Evolutionary conservation across 2,329 filamentous ascomycete species (phyloP), one percentile per base, ranked within the genome.

Genomic region (Cladorrhinum sp.): DNA sequence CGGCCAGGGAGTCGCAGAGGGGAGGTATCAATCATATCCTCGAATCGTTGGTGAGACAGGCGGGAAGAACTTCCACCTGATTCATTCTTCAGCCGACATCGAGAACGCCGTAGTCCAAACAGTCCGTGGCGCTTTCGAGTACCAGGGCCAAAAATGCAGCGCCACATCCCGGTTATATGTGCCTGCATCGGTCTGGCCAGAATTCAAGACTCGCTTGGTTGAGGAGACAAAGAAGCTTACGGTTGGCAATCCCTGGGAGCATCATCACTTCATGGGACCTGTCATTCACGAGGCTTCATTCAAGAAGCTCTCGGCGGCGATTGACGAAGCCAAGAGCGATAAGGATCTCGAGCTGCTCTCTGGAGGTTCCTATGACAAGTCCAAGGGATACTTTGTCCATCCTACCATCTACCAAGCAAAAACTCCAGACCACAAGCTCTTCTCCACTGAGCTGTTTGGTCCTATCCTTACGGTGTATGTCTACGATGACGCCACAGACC

Each of bases 1-100:
- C 69, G 91, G 91, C 10, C 80, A 84, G 65, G 91, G 90, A 46
- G 88, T 96, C 20, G 90, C 90, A 4, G 86, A 92, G 71, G 91
- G 90, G 65, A 89, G 86, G 62, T 98, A 96, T 79, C 81, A 82
- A 65, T 87, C 89, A 69, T 98, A 97, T 68, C 80, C 80, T 0
- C 72, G 79, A 1, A 71, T 82, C 28, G 76, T 82, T 1, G 80
- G 79, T 58, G 80, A 82, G 72, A 82, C 80, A 0, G 76, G 77
- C 55, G 80, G 80, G 55, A 82, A 82, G 76, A 82, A 82, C 70
- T 82, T 82, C 73, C 78, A 80, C 46, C 68, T 83, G 18, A 64
- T 83, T 39, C 80, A 82, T 68, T 64, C 71, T 0, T 77, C 79
- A 1, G 79, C 79, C 12, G 77, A 81, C 61, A 66, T 81, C 46